Base-by-base conservation (phyloP, 805 yeast species). In the Kuraishia ogatae region DNA sequence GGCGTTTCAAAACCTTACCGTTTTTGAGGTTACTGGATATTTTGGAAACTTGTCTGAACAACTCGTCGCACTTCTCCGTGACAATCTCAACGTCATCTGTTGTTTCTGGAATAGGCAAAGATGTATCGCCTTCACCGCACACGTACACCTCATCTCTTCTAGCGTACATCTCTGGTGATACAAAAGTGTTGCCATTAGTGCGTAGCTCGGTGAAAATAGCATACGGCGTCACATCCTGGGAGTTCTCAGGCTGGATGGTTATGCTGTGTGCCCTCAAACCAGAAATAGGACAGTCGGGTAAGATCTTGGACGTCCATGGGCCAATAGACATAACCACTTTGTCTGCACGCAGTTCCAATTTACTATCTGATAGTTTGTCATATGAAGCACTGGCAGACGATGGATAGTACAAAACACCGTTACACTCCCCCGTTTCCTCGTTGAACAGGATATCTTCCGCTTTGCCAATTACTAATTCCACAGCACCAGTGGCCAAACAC, bases 231-330 rank as follows among this genome's bases (percentile, higher is more conserved):
- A 92, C 96, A 22, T 75, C 72, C 28, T 79, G 79, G 50, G 83
- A 86, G 54, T 79, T 76, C 55, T 84, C 80, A 2, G 98, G 97
- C 50, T 89, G 82, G 54, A 94, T 81, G 0, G 97, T 91, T 65
- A 93, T 92, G 26, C 97, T 89, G 71, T 94, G 98, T 1, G 98
- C 98, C 61, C 97, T 79, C 59, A 93, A 74, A 4, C 97, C 97
- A 1, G 93, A 85, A 13, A 93, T 91, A 28, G 98, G 99, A 66
- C 98, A 92, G 61, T 87, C 91, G 2, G 96, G 96, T 56, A 93
- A 71, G 49, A 93, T 81, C 64, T 85, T 86, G 1, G 97, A 86
- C 2, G 97, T 91, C 99, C 99, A 93, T 13, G 99, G 99, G 0
- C 99, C 99, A 61, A 89, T 88, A 0, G 96, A 76, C 62, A 94